Base-by-base conservation (phyloP, 2,329 filamentous ascomycete species). In the Colletotrichum lindemuthianum region DNA sequence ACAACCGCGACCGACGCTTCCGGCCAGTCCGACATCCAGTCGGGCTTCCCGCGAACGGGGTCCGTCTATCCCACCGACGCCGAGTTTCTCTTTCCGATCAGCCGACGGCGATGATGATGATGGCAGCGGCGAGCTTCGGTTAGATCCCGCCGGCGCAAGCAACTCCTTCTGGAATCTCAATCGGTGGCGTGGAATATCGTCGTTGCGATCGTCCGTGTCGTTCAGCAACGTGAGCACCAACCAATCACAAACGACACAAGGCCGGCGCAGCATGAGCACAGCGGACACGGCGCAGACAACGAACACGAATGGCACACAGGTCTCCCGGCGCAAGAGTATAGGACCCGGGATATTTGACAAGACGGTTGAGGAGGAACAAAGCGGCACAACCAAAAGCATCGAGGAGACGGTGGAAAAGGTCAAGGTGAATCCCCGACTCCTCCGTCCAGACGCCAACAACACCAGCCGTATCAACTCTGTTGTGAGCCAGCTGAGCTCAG, bases 121-220 rank as follows among this genome's bases (percentile, higher is more conserved):
- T 4, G 80, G 79, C 4, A 79, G 77, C 2, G 76, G 79, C 8
- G 73, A 73, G 24, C 60, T 77, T 13, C 72, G 72, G 8, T 65
- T 78, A 0, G 81, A 83, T 52, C 60, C 76, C 1, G 76, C 68
- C 32, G 81, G 78, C 1, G 76, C 78, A 6, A 78, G 76, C 51
- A 80, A 79, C 51, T 79, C 80, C 9, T 88, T 89, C 71, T 89
- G 86, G 86, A 88, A 85, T 65, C 71, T 86, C 16, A 81, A 80
- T 40, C 79, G 83, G 24, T 88, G 85, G 86, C 81, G 79, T 54
- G 77, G 78, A 6, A 75, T 82, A 4, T 73, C 80, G 6, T 66
- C 63, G 2, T 39, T 66, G 41, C 60, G 60, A 13, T 59, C 59
- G 3, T 66, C 63, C 4, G 60, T 64, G 53, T 57, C 47, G 37